phyloP scores from a whole-genome alignment of 768 basidiomycete genomes.

The Mycena metata region DNA sequence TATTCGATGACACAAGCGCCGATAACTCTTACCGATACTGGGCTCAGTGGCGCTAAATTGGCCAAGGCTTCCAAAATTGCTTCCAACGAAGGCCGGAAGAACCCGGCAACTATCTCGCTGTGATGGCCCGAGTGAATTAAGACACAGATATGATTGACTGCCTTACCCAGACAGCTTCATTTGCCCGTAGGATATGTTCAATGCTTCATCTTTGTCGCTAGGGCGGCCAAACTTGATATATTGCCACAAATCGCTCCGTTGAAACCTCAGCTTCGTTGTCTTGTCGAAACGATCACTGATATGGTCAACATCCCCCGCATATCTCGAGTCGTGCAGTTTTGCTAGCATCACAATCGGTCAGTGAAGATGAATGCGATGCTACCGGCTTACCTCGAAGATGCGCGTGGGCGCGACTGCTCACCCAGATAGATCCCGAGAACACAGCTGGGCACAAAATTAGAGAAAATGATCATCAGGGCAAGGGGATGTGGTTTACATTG shows the following conservation, averaged over 20 bases:
- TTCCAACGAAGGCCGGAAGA: constrained; percentile 55
- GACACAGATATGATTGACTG: constrained; percentile 3
- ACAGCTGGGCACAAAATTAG: constrained; percentile 49
- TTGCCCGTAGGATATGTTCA: constrained; percentile 61
- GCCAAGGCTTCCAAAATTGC: constrained; percentile 48
- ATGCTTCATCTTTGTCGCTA: constrained; percentile 54
- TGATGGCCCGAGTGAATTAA: constrained; percentile 18
- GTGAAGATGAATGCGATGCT: background rate
- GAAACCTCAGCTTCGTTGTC: constrained; percentile 61
- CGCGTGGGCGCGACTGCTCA: constrained; percentile 57
- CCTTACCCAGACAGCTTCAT: constrained; percentile 56
- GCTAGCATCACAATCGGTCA: constrained; percentile 41
- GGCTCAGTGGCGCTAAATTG: constrained; percentile 28
- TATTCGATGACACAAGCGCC: constrained; percentile 48
- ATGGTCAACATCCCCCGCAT: constrained; percentile 55
- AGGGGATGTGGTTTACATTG: constrained; percentile 52
- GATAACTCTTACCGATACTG: constrained; percentile 45
- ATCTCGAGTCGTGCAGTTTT: constrained; percentile 56
- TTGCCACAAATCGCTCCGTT: constrained; percentile 52
- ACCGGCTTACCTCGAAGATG: constrained; percentile 54
- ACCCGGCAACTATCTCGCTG: constrained; percentile 50
- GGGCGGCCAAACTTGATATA: constrained; percentile 63
- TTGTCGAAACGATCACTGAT: constrained; percentile 62
- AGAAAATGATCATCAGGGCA: background rate
- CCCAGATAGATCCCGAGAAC: constrained; percentile 66